Evolutionary conservation across 2,329 filamentous ascomycete genomes (phyloP), one percentile per base, ranked within the genome.

Genomic region (Talaromyces sp.): DNA sequence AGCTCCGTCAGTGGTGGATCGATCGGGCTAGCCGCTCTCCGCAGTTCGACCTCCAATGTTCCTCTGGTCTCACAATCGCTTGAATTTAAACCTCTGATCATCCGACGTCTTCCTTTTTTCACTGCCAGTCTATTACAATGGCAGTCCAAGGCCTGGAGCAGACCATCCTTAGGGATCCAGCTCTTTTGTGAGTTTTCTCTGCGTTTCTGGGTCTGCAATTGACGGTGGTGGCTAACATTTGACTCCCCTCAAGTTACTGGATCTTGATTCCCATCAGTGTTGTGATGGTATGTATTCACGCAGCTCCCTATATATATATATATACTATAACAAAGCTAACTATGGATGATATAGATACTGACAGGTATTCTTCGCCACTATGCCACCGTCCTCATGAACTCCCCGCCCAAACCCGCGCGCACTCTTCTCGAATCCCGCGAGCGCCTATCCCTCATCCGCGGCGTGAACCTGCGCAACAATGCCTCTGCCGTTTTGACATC

Each of bases 151-250:
- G 89, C 66, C 85, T 89, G 66, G 88, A 91, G 68, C 94, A 99
- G 83, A 94, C 92, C 81, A 97, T 99, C 85, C 90, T 96, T 80
- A 80, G 94, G 85, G 95, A 99, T 89, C 93, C 94, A 72, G 92
- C 96, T 79, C 83, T 99, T 66, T 96, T 99, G 94, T 97, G 81
- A 73, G 90, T 77, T 57, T 53, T 38, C 14, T 35, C 26, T 14
- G 38, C 31, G 53, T 29, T 27, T 56, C 57, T n/a, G 29, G 59
- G 52, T 59, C 38, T 54, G 54, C 51, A 61, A 59, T 46, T 68
- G 55, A 67, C 59, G 19, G 58, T 21, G 38, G 17, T 32, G 43
- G 27, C 54, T 38, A 24, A 46, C n/a, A 24, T 21, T 50, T 19
- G 57, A 48, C 53, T 62, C 50, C 66, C 66, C 27, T 29, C 5